phyloP scores from a whole-genome alignment of 768 basidiomycete species.

The Lactifluus piperatus region DNA sequence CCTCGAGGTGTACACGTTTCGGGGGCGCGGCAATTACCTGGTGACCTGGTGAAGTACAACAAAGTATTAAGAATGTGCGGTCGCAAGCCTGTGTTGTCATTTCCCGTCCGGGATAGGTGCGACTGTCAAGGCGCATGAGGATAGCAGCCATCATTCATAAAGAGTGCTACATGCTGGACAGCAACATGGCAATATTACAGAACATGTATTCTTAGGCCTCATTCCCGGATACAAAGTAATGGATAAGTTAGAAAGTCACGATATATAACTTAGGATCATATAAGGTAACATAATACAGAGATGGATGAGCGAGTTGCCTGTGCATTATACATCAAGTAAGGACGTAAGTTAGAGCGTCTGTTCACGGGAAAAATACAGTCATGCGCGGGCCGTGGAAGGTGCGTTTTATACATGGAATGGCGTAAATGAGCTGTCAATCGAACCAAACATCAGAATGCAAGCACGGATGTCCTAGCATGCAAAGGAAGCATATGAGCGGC shows the following conservation, averaged over 20 bases:
- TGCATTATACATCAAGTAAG: slow-evolving; percentile 11
- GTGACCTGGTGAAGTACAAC: slow-evolving; percentile 1
- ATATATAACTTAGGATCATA: too few relatives aligned
- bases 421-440: slow-evolving; percentile 20
- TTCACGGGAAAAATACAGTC: slow-evolving; percentile 7
- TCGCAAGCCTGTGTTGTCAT: neutral
- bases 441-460: slow-evolving; percentile 12
- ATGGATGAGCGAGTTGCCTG: neutral
- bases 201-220: neutral
- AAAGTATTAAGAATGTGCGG: slow-evolving; percentile 7
- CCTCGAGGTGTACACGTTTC: slow-evolving; percentile 18
- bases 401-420: slow-evolving; percentile 13
- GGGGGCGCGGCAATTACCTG: slow-evolving; percentile 8
- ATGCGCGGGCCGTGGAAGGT: slow-evolving; percentile 10
- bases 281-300: neutral
- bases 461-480: slow-evolving; percentile 15
- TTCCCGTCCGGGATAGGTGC: neutral
- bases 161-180: neutral
- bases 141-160: slow-evolving; percentile 8
- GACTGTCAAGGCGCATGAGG: slow-evolving; percentile 3
- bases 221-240: neutral
- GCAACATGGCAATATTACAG: neutral
- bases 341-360: slow-evolving; percentile 1
- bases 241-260: too few relatives aligned
- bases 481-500: slow-evolving; percentile 18